phyloP scores from a whole-genome alignment of 2,329 filamentous ascomycete species.

The Neopestalotiopsis sp. region DNA sequence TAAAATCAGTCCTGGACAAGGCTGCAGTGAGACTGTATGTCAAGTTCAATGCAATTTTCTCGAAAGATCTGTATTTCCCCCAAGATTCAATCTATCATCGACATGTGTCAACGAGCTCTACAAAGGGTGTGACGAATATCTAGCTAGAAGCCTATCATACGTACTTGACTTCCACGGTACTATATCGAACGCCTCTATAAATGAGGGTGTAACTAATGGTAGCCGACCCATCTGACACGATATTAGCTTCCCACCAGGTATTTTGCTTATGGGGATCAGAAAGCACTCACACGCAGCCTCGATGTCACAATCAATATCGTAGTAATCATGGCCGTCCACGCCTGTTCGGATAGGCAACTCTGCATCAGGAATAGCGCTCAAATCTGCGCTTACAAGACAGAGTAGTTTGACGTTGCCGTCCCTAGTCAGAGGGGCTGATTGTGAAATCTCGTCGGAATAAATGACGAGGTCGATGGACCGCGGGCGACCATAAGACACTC shows the following conservation, averaged over 20 bases:
- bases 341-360: constrained; percentile 40
- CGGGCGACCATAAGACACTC: constrained; percentile 40
- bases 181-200: constrained; percentile 8
- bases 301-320: constrained; percentile 45
- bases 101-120: too few species aligned
- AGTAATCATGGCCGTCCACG: constrained; percentile 44
- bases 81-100: too few species aligned
- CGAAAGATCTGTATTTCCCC: too few species aligned
- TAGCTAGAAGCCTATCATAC: not conserved
- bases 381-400: constrained; percentile 45
- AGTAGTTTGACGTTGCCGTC: constrained; percentile 43
- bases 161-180: constrained; percentile 6
- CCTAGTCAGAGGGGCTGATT: constrained; percentile 39
- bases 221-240: not conserved
- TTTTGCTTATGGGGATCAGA: not conserved
- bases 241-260: not conserved
- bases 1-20: too few species aligned
- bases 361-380: constrained; percentile 46
- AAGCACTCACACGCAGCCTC: constrained; percentile 43
- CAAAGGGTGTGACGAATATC: too few species aligned
- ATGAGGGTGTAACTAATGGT: constrained; percentile 4
- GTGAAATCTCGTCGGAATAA: constrained; percentile 38
- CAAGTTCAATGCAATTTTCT: too few species aligned
- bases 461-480: constrained; percentile 42
- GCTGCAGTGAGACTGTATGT: too few species aligned